Evolutionary conservation across 2,329 filamentous ascomycete species (phyloP).

Genomic region (Phaeosphaeriaceae sp.): DNA sequence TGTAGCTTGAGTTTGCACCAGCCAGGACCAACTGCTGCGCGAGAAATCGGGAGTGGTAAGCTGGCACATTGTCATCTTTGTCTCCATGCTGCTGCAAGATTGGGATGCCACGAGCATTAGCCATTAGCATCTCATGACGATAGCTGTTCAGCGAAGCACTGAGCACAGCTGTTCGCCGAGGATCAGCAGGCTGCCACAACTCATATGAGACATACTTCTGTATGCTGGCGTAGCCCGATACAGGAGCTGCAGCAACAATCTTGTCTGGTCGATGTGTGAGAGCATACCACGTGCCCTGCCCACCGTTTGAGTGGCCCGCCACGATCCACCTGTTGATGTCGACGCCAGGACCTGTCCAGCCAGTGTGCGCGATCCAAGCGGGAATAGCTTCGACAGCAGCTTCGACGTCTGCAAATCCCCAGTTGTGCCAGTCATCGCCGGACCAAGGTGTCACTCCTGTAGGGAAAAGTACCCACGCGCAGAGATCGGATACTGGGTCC

Average conservation of each 20-base stretch:
- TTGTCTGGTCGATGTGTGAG: constrained; percentile 65
- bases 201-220: constrained; percentile 67
- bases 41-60: constrained; percentile 65
- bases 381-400: constrained; percentile 60
- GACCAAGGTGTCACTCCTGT: constrained; percentile 67
- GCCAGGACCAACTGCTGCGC: constrained; percentile 57
- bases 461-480: constrained; percentile 64
- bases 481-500: constrained; percentile 60
- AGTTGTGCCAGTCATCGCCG: constrained; percentile 68
- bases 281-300: constrained; percentile 66
- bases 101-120: constrained; percentile 61
- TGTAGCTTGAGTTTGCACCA: constrained; percentile 54
- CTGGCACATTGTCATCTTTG: constrained; percentile 66
- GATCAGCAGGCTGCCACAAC: constrained; percentile 64
- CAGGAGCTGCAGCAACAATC: constrained; percentile 63
- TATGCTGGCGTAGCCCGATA: constrained; percentile 67
- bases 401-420: constrained; percentile 65
- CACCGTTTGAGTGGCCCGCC: constrained; percentile 67
- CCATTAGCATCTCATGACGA: constrained; percentile 63
- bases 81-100: constrained; percentile 66
- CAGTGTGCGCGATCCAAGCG: constrained; percentile 57
- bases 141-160: constrained; percentile 60
- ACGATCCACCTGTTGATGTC: constrained; percentile 60
- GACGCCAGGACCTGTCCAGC: constrained; percentile 59
- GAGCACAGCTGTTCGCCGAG: constrained; percentile 57